Evolutionary conservation across 176 grass and related monocot genomes (phyloP), one percentile per base, ranked within the genome.

Genomic region (Rhynchospora tenuis): DNA sequence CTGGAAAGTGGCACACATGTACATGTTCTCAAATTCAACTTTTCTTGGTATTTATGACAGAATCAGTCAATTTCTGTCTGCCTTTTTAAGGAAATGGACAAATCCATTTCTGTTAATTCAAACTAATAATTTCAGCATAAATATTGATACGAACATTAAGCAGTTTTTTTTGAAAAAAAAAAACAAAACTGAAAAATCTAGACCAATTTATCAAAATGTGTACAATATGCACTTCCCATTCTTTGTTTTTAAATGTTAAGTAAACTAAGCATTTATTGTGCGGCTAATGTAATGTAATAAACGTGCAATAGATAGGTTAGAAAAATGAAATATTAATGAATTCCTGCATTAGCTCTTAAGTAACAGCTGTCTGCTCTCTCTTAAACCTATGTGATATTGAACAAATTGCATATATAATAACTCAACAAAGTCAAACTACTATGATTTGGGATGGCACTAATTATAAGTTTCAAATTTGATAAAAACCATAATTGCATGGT

Each of bases 241-340:
- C 44, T 50, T 27, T 73, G 44, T 73, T 73, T 9, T 1, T n/a
- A 50, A 6, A 5, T 73, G n/a, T 1, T n/a, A 50, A 6, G 15
- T 54, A 28, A 28, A 75, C 23, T 16, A 51, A 52, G 20, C 20
- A 52, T 52, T 52, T 66, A 14, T 75, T 75, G n/a, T 13, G 23
- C 15, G 13, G 20, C 51, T 29, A 78, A 79, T 58, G 27, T 82
- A 65, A 48, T 52, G 60, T 60, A 82, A 64, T 52, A 82, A 82
- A 82, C 60, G 80, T 82, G 80, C 60, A 82, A 33, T 82, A 66
- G 61, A 82, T 82, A 66, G 42, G 59, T 67, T 66, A 82, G 20
- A 82, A 58, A 82, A 67, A 50, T 82, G 26, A 23, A 43, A 67
- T 65, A 48, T 82, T 14, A 44, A 48, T 67, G 20, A 31, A 81